These are phyloP conservation scores for Cryomyces minteri DNA, from an alignment of 495 filamentous ascomycete genomes.

Conservation along the genomic window DNA sequence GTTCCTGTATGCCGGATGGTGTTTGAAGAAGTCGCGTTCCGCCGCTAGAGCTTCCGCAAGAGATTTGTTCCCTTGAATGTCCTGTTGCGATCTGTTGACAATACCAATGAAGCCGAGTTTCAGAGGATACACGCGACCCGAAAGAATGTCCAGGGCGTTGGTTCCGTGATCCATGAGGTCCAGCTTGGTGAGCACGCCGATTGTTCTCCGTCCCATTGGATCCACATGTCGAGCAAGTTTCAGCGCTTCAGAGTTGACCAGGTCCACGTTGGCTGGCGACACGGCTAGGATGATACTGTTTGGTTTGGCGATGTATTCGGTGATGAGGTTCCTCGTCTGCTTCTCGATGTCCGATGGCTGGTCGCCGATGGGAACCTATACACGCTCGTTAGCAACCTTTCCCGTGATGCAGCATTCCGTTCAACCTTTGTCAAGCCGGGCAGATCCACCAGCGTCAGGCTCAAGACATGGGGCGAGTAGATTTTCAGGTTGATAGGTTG, in stretches of 20 bases:
- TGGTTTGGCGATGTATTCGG: conserved; percentile 97
- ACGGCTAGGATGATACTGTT: conserved; percentile 97
- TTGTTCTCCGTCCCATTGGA: conserved; percentile 82
- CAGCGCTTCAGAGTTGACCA: conserved; percentile 95
- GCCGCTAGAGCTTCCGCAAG: conserved; percentile 76
- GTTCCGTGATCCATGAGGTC: conserved; percentile 99
- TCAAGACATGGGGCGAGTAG: conserved; percentile 93
- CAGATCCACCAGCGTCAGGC: conserved; percentile 88
- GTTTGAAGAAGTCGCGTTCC: conserved; percentile 89
- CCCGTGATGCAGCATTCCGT: background rate
- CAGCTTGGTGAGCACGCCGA: conserved; percentile 92
- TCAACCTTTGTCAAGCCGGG: conserved; percentile 87
- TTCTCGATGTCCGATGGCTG: conserved; percentile 98
- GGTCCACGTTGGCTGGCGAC: conserved; percentile 92
- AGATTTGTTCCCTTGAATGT: conserved; percentile 89
- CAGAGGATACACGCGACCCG: conserved; percentile 86
- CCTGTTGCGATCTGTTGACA: conserved; percentile 94
- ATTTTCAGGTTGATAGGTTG: conserved; percentile 98
- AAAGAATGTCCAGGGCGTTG: conserved; percentile 92
- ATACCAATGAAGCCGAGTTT: conserved; percentile 98
- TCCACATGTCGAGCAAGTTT: conserved; percentile 97
- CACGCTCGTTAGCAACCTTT: conserved; percentile 4
- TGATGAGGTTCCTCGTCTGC: conserved; percentile 89
- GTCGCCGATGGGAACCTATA: conserved; percentile 82
- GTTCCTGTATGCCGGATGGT: conserved; percentile 92